Conservation (phyloP, 345 rosid species). For the Syzygium grande region DNA sequence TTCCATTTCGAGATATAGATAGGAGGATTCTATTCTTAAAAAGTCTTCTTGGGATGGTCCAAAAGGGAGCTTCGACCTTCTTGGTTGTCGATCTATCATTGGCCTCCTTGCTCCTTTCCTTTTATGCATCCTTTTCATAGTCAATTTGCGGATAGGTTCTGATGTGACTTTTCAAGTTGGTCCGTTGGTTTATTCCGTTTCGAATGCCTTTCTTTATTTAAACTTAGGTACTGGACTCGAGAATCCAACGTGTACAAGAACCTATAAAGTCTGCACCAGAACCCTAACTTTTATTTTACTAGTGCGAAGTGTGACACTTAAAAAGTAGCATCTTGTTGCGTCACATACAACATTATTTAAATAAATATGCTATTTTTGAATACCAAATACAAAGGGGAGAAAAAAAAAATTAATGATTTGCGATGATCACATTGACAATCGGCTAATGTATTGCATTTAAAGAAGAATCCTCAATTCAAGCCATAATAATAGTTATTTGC, state of each 20-base stretch:
- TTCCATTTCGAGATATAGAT: neutral
- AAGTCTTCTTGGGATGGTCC: neutral
- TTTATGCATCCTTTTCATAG: neutral
- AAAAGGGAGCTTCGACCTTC: neutral
- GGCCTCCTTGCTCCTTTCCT: neutral
- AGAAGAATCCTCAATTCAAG: too few relatives aligned
- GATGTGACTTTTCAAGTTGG: neutral
- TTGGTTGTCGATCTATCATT: neutral
- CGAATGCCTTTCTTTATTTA: neutral
- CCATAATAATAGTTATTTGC: neutral
- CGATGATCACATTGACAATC: too few relatives aligned
- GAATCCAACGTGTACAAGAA: neutral
- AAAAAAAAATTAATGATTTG: neutral
- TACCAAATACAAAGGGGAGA: neutral
- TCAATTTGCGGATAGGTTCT: neutral
- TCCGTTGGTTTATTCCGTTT: neutral
- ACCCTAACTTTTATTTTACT: neutral
- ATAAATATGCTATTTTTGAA: neutral
- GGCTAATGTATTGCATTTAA: too few relatives aligned
- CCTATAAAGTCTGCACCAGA: neutral
- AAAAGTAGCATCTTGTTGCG: neutral
- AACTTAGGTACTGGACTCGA: neutral
- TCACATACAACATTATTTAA: neutral
- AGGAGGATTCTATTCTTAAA: neutral
- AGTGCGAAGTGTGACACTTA: neutral